Evolutionary conservation across 805 yeast species (phyloP), one percentile per base, ranked within the genome.

Genomic region (Schwanniomyces polymorphus): DNA sequence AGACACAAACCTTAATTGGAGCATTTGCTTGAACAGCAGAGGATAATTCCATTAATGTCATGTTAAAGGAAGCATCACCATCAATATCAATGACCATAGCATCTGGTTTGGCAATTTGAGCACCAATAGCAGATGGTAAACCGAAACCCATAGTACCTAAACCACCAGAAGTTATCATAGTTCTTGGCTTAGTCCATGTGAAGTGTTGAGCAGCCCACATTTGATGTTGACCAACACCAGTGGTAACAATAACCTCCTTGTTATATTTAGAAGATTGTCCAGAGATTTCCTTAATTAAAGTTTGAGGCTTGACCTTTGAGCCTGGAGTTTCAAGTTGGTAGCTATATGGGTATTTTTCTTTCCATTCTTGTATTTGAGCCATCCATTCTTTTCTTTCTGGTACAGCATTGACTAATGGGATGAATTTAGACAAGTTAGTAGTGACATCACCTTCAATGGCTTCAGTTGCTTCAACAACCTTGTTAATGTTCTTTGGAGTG

Each of bases 121-220:
- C 98, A 67, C 99, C 99, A 67, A 92, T 94, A 47, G 98, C 98
- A 29, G 98, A 86, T 26, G 99, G 99, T 54, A 92, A 75, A 54
- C 99, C 99, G 74, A 74, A 92, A 51, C 99, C 99, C 99, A 92
- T 92, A 48, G 99, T 92, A 60, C 99, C 99, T 61, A 92, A 80
- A 60, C 99, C 99, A 73, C 99, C 99, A 43, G 97, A 90, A n/a
- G 98, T 91, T 67, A 92, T 87, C 75, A 94, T 86, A 43, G 95
- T 79, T 70, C 98, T 84, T 60, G 99, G 99, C 53, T 80, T 74
- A 51, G 84, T 86, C 97, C 97, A 92, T 44, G 91, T 82, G 83
- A 88, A 91, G 71, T 91, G 91, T 75, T 94, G 99, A 26, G 98
- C 98, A 33, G 98, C 95, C 99, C 99, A 92, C 99, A 92, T 92